Conservation (phyloP, 805 yeast genomes). For the Barnettozyma pratensis region DNA sequence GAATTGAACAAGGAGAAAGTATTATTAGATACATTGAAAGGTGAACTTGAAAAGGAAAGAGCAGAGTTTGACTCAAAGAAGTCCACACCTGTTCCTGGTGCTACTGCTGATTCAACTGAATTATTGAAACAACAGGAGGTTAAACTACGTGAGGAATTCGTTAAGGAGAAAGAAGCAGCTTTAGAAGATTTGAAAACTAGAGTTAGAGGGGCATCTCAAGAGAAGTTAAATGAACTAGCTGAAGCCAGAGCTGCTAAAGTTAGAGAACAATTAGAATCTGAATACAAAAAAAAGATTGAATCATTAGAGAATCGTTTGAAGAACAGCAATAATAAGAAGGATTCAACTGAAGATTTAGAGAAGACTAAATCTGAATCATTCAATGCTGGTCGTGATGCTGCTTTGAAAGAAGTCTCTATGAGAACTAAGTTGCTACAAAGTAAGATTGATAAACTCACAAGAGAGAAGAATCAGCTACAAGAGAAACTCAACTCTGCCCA, state of each 20-base stretch:
- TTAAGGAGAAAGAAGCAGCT: conserved; percentile 23
- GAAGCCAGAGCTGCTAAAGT: conserved; percentile 26
- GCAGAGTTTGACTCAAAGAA: conserved; percentile 10
- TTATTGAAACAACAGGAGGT: conserved; percentile 21
- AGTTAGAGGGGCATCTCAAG: conserved; percentile 35
- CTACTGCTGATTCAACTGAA: not conserved
- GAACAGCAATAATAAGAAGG: conserved; percentile 5
- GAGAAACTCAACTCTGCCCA: conserved; percentile 11
- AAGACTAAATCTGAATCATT: conserved; percentile 15
- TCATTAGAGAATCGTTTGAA: conserved; percentile 23
- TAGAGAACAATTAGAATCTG: conserved; percentile 23
- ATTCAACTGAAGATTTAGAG: conserved; percentile 18
- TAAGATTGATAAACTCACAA: conserved; percentile 33
- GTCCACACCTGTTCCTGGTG: conserved; percentile 1
- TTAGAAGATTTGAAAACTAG: conserved; percentile 25
- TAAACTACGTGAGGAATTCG: conserved; percentile 23
- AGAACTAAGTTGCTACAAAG: conserved; percentile 37
- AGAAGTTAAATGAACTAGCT: conserved; percentile 26
- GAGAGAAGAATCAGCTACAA: conserved; percentile 34
- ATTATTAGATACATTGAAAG: conserved; percentile 6
- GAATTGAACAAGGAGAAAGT: conserved; percentile 3
- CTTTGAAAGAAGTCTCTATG: conserved; percentile 30
- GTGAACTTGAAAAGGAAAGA: conserved; percentile 20
- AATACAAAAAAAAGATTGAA: conserved; percentile 26
- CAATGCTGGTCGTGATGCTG: conserved; percentile 22